Base-by-base conservation (phyloP, 768 basidiomycete species). In the Cyclocybe cylindracea region DNA sequence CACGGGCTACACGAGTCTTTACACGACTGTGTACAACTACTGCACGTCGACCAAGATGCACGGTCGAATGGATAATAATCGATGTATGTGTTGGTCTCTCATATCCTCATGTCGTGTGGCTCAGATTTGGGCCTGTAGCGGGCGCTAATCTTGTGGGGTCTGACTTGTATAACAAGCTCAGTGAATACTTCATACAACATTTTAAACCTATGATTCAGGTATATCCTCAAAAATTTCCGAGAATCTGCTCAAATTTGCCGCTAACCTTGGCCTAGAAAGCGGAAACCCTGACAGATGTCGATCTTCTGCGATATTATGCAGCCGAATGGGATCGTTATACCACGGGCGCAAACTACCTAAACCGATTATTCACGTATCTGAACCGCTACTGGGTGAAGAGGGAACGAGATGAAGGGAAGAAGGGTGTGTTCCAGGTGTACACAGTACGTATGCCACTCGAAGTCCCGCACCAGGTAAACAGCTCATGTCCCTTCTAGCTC, bases 321-420 rank as follows among this genome's bases (percentile, higher is more conserved):
- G 68, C 75, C 53, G 91, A 98, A 66, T 98, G 97, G 97, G 90
- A 94, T 66, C 82, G 94, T 39, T 98, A 98, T 70, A 99, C 97
- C 1, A 96, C 87, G 1, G 96, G 97, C 58, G 95, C 97, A 1
- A 94, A 91, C 67, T 98, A 94, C 66, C 87, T 98, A 66, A 96
- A 98, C 66, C 89, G 97, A 52, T 71, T 99, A 35, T 98, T 98
- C 77, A 92, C 92, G 8, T 98, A 98, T 72, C 83, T 99, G 52
- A 98, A 98, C 70, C 90, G 97, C 31, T 95, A 98, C 69, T 99
- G 97, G 97, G 97, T 99, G 44, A 98, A 97, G 73, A 84, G 97
- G 50, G 97, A 99, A 69, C 86, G 96, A 66, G 96, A 98, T 61
- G 97, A 99, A 66, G 97, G 97, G 10, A 84, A 96, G 67, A 97